Base-by-base conservation (phyloP, 1,139 yeast species). In the Pichia sp. region DNA sequence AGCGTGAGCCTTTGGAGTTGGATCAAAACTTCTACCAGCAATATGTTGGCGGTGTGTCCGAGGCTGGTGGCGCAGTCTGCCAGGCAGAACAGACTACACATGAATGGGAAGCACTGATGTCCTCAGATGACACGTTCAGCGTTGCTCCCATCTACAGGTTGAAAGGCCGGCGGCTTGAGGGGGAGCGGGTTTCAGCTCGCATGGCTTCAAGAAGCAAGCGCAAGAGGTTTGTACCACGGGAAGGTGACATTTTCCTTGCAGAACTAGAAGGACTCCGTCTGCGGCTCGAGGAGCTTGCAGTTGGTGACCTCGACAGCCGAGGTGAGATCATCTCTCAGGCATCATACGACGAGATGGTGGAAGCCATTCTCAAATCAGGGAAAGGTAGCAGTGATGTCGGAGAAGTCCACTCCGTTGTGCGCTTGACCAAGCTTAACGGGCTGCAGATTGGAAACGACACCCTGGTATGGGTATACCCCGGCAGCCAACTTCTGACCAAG, bases 41-140 rank as follows among this genome's bases (percentile, higher is more conserved):
- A 41, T 54, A 56, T 59, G 40, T 32, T 32, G 36, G 36, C 13
- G 13, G 36, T 13, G 36, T 23, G 26, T 23, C 13, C 56, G 48
- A 38, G 23, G 10, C 11, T 65, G 30, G 19, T 1, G 23, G 41
- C 6, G 42, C 47, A 56, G 49, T 59, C 15, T 62, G 71, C 52
- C 50, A 52, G 1, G 49, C 55, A 6, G 57, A 59, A 10, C 62
- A 60, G 13, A 56, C 60, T 5, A 56, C 66, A 0, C 11, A 51
- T 4, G 56, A 59, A 10, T 57, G 67, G 54, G 67, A 64, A 38
- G 67, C 66, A 4, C 44, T 64, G 23, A 56, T 61, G 50, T 60
- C 56, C 23, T 42, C 50, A 1, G 56, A 47, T 15, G 49, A 49
- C 10, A 49, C 44, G 8, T 54, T 43, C 23, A 47, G 26, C 11